phyloP scores from a whole-genome alignment of 148 eudicot species.

The Fagopyrum esculentum region DNA sequence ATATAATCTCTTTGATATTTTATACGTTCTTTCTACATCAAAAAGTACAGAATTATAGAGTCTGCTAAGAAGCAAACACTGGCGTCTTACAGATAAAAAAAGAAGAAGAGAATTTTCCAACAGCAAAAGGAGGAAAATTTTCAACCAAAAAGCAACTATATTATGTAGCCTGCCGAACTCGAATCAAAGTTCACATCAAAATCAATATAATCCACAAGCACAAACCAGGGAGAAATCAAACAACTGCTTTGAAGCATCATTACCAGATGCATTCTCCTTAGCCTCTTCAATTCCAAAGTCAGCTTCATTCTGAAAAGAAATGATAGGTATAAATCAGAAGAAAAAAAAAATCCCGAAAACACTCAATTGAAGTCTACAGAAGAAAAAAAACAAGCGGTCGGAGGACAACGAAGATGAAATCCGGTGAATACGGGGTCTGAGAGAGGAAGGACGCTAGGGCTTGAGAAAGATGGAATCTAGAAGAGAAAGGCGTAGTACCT shows the following conservation, averaged over 20 bases:
- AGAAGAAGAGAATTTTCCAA: not conserved
- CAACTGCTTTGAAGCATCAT: not conserved
- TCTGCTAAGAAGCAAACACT: slow-evolving; percentile 11
- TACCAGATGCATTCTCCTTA: slow-evolving; percentile 4
- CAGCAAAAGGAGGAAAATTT: not conserved
- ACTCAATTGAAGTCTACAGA: too few species aligned
- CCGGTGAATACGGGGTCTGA: too few species aligned
- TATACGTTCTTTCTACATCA: slow-evolving; percentile 47
- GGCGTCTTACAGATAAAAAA: slow-evolving; percentile 4
- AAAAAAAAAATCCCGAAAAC: too few species aligned
- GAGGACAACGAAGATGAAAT: too few species aligned
- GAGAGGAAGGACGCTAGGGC: too few species aligned
- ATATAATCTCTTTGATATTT: slow-evolving; percentile 50
- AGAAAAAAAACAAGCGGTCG: too few species aligned
- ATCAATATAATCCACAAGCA: not conserved
- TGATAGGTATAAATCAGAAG: not conserved
- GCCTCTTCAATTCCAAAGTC: not conserved
- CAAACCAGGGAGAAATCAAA: not conserved
- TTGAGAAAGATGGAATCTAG: too few species aligned
- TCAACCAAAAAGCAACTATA: not conserved
- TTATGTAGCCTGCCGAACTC: not conserved
- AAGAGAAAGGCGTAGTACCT: too few species aligned
- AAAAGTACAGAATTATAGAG: not conserved
- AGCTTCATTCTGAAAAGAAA: not conserved
- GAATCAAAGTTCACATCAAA: not conserved